These are phyloP conservation scores for Sparassis latifolia DNA, from an alignment of 1,284 basidiomycete genomes.

Conservation along the genomic window DNA sequence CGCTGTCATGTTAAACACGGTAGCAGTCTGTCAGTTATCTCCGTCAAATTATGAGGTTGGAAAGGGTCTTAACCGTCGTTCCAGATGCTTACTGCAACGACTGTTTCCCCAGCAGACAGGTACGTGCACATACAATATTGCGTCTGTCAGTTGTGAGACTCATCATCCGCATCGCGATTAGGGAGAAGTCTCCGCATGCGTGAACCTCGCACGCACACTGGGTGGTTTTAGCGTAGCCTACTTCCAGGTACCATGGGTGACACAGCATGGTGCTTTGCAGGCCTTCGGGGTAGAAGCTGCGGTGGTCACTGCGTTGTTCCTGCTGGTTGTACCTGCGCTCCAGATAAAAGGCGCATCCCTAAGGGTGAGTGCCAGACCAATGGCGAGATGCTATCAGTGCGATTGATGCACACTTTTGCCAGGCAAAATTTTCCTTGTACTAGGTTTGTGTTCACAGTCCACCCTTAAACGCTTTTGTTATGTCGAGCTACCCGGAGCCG, in stretches of 20 bases:
- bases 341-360: constrained; percentile 41
- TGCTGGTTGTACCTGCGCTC: constrained; percentile 44
- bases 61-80: background rate
- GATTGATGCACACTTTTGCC: too few relatives aligned
- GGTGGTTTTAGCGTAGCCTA: constrained; percentile 60
- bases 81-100: constrained; percentile 47
- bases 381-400: too few relatives aligned
- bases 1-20: constrained; percentile 59
- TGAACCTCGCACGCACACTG: constrained; percentile 53
- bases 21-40: constrained; percentile 47
- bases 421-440: too few relatives aligned
- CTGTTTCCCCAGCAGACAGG: constrained; percentile 44
- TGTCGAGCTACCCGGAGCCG: too few relatives aligned
- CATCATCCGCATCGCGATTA: constrained; percentile 12
- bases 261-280: constrained; percentile 46
- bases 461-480: too few relatives aligned
- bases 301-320: constrained; percentile 45
- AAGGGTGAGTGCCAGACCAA: constrained; percentile 28
- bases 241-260: constrained; percentile 58
- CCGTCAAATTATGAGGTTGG: background rate
- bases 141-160: background rate
- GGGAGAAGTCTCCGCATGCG: constrained; percentile 52
- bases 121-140: constrained; percentile 8
- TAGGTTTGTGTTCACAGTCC: too few relatives aligned
- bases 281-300: constrained; percentile 56